A percentile compares a stretch with the other conserved stretches of the same genome.
These are phyloP conservation scores for Suillus subalutaceus DNA, from an alignment of 768 basidiomycete genomes.

Conservation along the genomic window DNA sequence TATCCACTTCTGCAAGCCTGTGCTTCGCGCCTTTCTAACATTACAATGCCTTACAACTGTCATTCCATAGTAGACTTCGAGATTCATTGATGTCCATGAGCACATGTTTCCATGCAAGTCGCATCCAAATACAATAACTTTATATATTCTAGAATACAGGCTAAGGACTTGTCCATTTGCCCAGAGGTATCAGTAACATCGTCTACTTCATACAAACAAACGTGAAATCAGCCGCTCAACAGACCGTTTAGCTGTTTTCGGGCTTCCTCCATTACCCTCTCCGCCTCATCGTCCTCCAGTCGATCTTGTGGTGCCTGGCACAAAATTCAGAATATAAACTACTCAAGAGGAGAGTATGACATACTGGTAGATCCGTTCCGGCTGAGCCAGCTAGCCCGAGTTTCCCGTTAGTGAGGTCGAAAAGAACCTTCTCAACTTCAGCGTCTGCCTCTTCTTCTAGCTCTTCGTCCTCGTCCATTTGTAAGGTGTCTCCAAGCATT, in stretches of 20 bases:
- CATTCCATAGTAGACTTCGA: neutral
- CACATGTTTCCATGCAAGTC: neutral
- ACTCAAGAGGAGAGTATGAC: slow-evolving; percentile 30
- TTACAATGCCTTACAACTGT: neutral
- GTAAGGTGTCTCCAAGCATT: slow-evolving; percentile 93
- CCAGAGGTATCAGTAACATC: slow-evolving; percentile 1
- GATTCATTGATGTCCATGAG: neutral
- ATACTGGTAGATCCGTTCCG: slow-evolving; percentile 73
- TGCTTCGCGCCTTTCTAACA: slow-evolving; percentile 55
- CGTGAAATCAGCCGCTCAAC: slow-evolving; percentile 49
- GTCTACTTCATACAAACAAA: neutral
- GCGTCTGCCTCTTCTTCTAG: slow-evolving; percentile 95
- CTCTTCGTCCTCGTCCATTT: slow-evolving; percentile 93
- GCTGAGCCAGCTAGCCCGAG: slow-evolving; percentile 84
- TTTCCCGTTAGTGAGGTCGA: slow-evolving; percentile 94
- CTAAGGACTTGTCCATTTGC: neutral
- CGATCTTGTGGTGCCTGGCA: slow-evolving; percentile 60
- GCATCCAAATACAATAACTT: too few species aligned
- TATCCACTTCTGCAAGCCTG: slow-evolving; percentile 25
- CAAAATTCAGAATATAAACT: slow-evolving; percentile 7
- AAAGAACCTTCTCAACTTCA: slow-evolving; percentile 96
- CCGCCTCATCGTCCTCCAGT: slow-evolving; percentile 79
- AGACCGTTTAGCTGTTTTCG: slow-evolving; percentile 87
- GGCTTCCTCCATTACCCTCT: slow-evolving; percentile 88
- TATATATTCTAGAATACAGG: slow-evolving; percentile 6